Conservation (phyloP, 1,284 basidiomycete genomes). For the Ustilago shanxiensis region DNA sequence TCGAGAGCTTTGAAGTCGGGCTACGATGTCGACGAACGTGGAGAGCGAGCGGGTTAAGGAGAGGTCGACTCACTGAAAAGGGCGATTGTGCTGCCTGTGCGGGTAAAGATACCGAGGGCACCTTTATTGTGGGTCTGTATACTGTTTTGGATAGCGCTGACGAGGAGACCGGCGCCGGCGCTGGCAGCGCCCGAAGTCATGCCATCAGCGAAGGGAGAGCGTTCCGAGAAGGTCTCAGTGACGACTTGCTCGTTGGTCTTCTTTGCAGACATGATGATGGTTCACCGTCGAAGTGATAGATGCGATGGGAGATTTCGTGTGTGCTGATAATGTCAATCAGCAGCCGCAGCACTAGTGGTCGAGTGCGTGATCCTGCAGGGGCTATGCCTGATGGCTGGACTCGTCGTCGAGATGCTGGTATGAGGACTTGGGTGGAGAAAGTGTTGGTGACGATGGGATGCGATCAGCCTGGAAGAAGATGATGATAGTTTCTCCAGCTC, state of each 20-base stretch:
- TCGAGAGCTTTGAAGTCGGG: neutral
- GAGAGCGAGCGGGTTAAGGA: neutral
- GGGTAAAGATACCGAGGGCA: constrained; percentile 85
- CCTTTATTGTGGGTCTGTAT: constrained; percentile 78
- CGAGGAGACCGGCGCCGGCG: constrained; percentile 61
- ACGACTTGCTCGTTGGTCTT: constrained; percentile 49
- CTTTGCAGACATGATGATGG: constrained; percentile 26
- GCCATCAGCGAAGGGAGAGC: constrained; percentile 55
- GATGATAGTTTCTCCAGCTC: neutral
- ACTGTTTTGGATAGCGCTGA: constrained; percentile 68
- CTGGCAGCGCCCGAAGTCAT: constrained; percentile 55
- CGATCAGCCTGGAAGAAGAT: constrained; percentile 1
- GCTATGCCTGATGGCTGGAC: neutral
- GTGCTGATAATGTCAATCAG: neutral
- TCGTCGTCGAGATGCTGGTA: neutral
- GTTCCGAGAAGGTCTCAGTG: constrained; percentile 56
- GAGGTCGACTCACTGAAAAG: constrained; percentile 75
- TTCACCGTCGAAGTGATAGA: neutral
- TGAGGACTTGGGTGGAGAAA: neutral
- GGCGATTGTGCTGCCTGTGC: constrained; percentile 82
- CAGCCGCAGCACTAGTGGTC: neutral
- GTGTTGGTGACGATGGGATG: constrained; percentile 9
- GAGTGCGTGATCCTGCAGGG: neutral
- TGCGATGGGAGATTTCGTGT: neutral
- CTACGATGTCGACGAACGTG: neutral